Base-by-base conservation (phyloP, 306 rosid species). In the Lupinus albus region DNA sequence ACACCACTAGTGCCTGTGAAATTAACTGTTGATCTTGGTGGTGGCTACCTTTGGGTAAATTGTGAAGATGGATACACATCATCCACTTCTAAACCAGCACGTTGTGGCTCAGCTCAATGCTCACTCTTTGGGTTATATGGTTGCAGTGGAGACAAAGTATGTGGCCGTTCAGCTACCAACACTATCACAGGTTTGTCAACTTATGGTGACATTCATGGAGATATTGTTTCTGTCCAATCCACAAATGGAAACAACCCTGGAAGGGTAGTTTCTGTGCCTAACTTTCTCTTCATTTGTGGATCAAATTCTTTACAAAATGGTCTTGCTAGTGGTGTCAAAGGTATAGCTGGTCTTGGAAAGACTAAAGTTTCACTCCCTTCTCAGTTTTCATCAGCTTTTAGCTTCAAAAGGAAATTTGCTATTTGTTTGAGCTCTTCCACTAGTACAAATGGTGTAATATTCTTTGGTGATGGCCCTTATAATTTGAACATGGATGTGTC, bases 331-430 rank as follows among this genome's bases (percentile, higher is more conserved):
- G 86, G 92, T 11, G 88, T 72, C 17, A 67, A 10, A 28, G 95
- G 91, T 6, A 82, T 88, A 75, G 92, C 80, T 9, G 96, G 89
- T 49, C 77, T 88, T 4, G 89, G 92, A 3, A 68, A 85, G 66
- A 42, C 77, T 0, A 71, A 21, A 47, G 76, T 74, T 11, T 76
- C 82, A 1, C 72, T 88, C 2, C 86, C 92, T 28, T 76, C 78
- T 1, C 84, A 73, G 12, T 77, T 82, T 15, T 5, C 96, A 2
- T 71, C 79, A 0, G 71, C 81, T 44, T 88, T 88, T 35, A 63
- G 77, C 54, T 67, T 86, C 10, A 17, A 8, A 0, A 72, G 78
- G 17, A 88, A 80, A 45, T 86, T 88, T 13, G 84, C 89, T 12
- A 64, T 88, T 20, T 88, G 96, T 51, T 79, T 88, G 57, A 48